Evolutionary conservation across 352 stramenopile genomes (phyloP), one percentile per base, ranked within the genome.

Genomic region (Saprolegnia parasitica): DNA sequence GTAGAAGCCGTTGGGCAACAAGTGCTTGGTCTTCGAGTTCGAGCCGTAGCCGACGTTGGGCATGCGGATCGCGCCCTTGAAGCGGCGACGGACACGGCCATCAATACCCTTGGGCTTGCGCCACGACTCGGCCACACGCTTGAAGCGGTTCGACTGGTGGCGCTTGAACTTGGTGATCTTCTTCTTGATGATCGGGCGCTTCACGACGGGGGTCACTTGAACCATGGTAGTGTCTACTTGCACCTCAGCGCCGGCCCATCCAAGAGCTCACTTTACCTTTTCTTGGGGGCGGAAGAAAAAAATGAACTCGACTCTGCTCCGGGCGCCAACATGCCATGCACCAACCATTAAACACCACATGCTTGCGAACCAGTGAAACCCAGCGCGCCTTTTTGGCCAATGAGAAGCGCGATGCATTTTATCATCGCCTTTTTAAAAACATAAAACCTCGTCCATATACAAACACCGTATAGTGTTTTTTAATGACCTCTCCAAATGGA

Each of bases 41-140:
- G 95, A 99, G 77, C 97, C 97, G 86, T 99, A 99, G 74, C 97
- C 97, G 77, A 99, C 98, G 79, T 97, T 98, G 50, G 96, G 96
- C 96, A 98, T 98, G 76, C 96, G 96, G 76, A 98, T 90, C 58
- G 96, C 93, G 65, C 97, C 97, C 89, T 99, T 99, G 89, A 99
- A 99, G 80, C 97, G 96, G 79, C 97, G 96, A 80, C 97, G 95
- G 68, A 99, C 96, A 74, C 97, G 97, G 80, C 94, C 93, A 88
- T 99, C 97, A 89, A 99, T 99, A 99, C 97, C 97, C 87, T 99
- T 99, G 56, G 97, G 97, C 81, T 97, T 98, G 78, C 97, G 91
- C 97, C 97, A 99, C 81, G 83, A 94, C 74, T 96, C 87, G 24
- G 85, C 84, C 73, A 99, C 98, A 74, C 97, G 95, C 81, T 98